Percentiles rank a stretch among this genome's conserved stretches.
Conservation (phyloP, 73 alveolate species). For the Paramecium primaurelia region DNA sequence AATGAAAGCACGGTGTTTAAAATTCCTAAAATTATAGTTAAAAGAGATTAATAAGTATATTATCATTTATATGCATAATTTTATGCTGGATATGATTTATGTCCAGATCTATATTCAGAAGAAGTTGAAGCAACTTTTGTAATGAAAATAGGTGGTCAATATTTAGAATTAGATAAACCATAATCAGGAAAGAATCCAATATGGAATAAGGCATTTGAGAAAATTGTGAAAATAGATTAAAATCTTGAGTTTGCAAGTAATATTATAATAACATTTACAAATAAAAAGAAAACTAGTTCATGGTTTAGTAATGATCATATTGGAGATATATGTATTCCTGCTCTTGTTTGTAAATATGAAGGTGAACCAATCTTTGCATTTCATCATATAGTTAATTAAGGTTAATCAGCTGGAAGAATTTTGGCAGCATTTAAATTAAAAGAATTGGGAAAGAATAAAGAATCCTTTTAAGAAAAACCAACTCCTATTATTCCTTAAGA, state of each 20-base stretch:
- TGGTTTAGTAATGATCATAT: neutral
- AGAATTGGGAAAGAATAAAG: constrained; percentile 23
- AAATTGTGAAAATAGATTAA: constrained; percentile 36
- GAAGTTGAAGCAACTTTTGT: neutral
- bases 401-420: constrained; percentile 64
- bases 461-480: neutral
- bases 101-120: constrained; percentile 49
- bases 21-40: constrained; percentile 25
- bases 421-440: constrained; percentile 63
- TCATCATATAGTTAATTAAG: constrained; percentile 57
- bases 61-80: constrained; percentile 44
- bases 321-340: constrained; percentile 48
- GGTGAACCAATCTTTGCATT: constrained; percentile 40
- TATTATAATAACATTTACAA: constrained; percentile 21
- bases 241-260: constrained; percentile 56
- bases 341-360: constrained; percentile 47
- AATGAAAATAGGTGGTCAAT: constrained; percentile 41
- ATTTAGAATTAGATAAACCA: constrained; percentile 35
- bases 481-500: neutral
- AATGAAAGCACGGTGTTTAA: constrained; percentile 8
- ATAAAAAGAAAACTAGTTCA: neutral
- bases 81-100: constrained; percentile 59
- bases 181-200: constrained; percentile 56
- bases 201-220: constrained; percentile 44
- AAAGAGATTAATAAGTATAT: neutral